phyloP scores from a whole-genome alignment of 2,329 filamentous ascomycete genomes.

The Teratosphaeria zuluensis region DNA sequence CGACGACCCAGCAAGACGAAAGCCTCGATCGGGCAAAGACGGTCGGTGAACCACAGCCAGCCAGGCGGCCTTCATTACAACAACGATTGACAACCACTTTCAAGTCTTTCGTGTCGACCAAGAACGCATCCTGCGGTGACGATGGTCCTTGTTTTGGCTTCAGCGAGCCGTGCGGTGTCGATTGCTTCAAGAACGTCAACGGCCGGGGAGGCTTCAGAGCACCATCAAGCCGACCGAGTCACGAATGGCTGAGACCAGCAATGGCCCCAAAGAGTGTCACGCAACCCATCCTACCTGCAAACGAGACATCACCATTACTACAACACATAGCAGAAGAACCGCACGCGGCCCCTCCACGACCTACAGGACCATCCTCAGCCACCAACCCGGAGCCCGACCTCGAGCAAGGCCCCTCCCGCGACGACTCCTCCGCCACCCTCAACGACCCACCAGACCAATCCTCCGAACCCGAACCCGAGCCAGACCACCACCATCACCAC shows the following conservation, averaged over 20 bases:
- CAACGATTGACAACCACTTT: constrained; percentile 34
- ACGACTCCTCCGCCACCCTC: constrained; percentile 11
- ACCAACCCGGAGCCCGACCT: constrained; percentile 4
- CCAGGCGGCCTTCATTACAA: constrained; percentile 31
- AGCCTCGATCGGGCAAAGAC: not conserved
- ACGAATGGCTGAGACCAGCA: constrained; percentile 10
- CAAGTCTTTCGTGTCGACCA: constrained; percentile 36
- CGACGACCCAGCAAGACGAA: not conserved
- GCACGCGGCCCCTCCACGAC: constrained; percentile 1
- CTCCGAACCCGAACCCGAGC: constrained; percentile 1
- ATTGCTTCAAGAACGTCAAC: constrained; percentile 47
- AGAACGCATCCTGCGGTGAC: constrained; percentile 41
- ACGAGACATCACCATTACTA: constrained; percentile 23
- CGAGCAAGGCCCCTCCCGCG: constrained; percentile 7
- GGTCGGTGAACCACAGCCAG: not conserved
- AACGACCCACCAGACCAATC: not conserved
- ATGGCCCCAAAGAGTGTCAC: constrained; percentile 13
- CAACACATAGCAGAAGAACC: constrained; percentile 12
- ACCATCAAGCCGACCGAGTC: constrained; percentile 12
- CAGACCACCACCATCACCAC: constrained; percentile 72
- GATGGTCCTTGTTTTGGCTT: constrained; percentile 52
- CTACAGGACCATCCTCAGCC: not conserved
- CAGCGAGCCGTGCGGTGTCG: constrained; percentile 50
- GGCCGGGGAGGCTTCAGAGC: constrained; percentile 25
- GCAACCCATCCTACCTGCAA: constrained; percentile 5